Evolutionary conservation across 2,329 filamentous ascomycete species (phyloP), one percentile per base, ranked within the genome.

Genomic region (Aspergillus chevalieri): DNA sequence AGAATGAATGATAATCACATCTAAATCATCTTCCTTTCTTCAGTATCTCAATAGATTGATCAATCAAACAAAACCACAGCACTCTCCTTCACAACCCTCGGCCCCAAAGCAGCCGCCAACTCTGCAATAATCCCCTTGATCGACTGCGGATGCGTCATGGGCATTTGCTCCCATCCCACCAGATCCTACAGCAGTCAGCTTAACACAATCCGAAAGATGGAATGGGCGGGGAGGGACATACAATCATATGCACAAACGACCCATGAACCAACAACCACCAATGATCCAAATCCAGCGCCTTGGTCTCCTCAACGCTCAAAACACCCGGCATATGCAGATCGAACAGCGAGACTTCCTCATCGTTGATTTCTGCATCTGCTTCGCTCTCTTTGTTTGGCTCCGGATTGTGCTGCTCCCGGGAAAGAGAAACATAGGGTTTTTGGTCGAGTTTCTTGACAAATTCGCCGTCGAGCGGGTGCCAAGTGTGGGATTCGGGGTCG

Each of bases 111-210:
- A 2, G 74, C 73, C 8, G 73, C 73, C 42, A 77, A 58, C 51
- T 77, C 74, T 6, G 69, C 74, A 26, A 74, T 58, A 34, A 75
- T 74, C 1, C 73, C 72, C 53, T 76, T 77, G 46, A 77, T 61
- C 1, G 73, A 71, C 44, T 70, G 66, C 2, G 73, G 67, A 33
- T 72, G 65, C 24, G 64, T 63, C 22, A 75, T 65, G 24, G 68
- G 60, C 59, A 69, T 70, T 14, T 55, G 55, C 48, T 76, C 73
- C 74, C 74, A 77, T n/a, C 66, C 66, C 30, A 72, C 68, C 8
- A 77, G 63, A 48, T 76, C 73, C 69, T 75, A 48, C 4, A 47
- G 2, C 9, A 38, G 17, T 43, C 12, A 43, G 17, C 19, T 14
- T 43, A 24, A 22, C 6, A 12, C 4, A 30, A 26, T 26, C 24